Evolutionary conservation across 2,329 filamentous ascomycete species (phyloP), one percentile per base, ranked within the genome.

Genomic region (Metarhizium anisopliae): DNA sequence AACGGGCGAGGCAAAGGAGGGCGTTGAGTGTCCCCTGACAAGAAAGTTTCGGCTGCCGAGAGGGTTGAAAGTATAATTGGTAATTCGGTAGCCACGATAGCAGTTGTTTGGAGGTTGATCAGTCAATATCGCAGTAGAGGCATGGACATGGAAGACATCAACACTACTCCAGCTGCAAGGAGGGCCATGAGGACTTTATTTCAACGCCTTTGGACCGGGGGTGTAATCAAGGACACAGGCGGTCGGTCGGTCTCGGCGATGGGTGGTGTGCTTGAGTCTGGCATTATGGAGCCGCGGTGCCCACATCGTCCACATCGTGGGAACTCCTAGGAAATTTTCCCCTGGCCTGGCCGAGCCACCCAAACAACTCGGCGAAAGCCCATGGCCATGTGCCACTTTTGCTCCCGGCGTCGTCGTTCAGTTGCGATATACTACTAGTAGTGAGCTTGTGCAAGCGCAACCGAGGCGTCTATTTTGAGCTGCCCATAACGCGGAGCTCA

Each of bases 291-390:
- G 56, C 43, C 53, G 14, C 43, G 53, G 45, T 52, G 30, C 53
- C 56, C 56, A 57, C 56, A 53, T 55, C 45, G 50, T 60, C 56
- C 53, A 57, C 53, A 51, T 55, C 36, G 50, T 60, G 58, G 55
- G 57, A 58, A 51, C 47, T 56, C 57, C 43, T 29, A 40, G 30
- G 32, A 47, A 43, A 25, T 30, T 29, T 43, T 54, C 58, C 59
- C 59, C 55, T 59, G 58, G 56, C 52, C 45, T 58, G 55, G 49
- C 53, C 52, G 51, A 51, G 51, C 51, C 51, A 53, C 25, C 14
- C 11, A 25, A 40, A 38, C 30, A 8, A 40, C 38, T 40, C 29
- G n/a, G 32, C 50, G 25, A 16, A 51, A n/a, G 29, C 14, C 32
- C 20, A 30, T 54, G 53, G 52, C 53, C 56, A 56, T 56, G 56